Base-by-base conservation (phyloP, 2,329 filamentous ascomycete species). In the Emericellopsis cladophorae region DNA sequence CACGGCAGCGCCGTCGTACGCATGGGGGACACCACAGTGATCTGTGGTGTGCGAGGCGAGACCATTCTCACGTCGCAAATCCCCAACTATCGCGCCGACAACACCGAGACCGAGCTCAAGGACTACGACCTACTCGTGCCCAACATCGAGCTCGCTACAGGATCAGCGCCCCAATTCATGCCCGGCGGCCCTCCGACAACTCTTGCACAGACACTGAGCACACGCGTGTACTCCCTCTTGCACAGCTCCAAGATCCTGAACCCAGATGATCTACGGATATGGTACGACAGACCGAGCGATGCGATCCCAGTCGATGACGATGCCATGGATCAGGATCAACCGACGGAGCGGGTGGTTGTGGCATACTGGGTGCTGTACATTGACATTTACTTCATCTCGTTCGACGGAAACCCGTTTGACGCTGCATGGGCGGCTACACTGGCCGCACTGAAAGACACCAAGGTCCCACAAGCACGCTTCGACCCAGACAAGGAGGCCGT, bases 331-430 rank as follows among this genome's bases (percentile, higher is more conserved):
- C 56, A 63, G 39, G 58, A 61, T n/a, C 53, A 53, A 1, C 52
- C 55, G 14, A 62, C 58, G 36, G 58, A 63, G 10, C 57, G 56
- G 7, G 55, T 56, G n/a, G 61, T 90, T 10, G 90, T 84, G 56
- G 92, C 83, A 0, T 96, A 93, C 60, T 98, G 90, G 92, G 81
- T 85, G 9, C 76, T 98, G 16, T 95, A 95, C 60, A 84, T 98
- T 48, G 90, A 96, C 55, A 71, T 95, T n/a, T 75, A 95, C 54
- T 92, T 95, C 62, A 81, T 98, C 49, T 93, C 86, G 0, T 78
- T 95, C 39, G 89, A 95, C 48, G 90, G 90, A 6, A 94, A 92
- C 53, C 77, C 87, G 2, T 89, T 96, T 48, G 90, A 98, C 54
- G 84, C 86, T 1, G 86, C 87, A 0, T 96, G 90, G 89, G 74